Percentiles rank a stretch among this genome's conserved stretches.
phyloP scores from a whole-genome alignment of 345 rosid species.

The Moricandia moricandioides region DNA sequence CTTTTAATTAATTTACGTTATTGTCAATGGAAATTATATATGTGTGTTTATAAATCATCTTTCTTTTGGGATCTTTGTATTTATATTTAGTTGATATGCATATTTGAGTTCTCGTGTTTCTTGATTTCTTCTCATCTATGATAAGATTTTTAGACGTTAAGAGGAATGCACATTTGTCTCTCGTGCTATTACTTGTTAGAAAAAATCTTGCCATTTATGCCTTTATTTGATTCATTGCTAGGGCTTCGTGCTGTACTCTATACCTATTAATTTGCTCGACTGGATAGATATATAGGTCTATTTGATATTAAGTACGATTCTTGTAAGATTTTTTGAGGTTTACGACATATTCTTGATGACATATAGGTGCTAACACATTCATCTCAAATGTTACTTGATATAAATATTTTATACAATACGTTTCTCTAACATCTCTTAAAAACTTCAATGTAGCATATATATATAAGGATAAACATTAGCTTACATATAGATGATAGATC shows the following conservation, averaged over 20 bases:
- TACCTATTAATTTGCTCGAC: not conserved
- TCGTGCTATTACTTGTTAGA: slow-evolving; percentile 7
- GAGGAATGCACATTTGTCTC: slow-evolving; percentile 19
- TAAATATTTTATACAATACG: not conserved
- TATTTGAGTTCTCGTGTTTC: slow-evolving; percentile 1
- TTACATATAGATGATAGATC: not conserved
- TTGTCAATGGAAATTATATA: slow-evolving; percentile 16
- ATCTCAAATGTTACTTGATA: not conserved
- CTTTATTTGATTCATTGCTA: slow-evolving; percentile 27
- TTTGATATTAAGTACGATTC: not conserved
- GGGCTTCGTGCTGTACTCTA: slow-evolving; percentile 20
- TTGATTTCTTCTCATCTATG: slow-evolving; percentile 8
- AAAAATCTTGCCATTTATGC: slow-evolving; percentile 7
- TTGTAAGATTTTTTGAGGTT: slow-evolving; percentile 10
- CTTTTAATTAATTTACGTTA: slow-evolving; percentile 36
- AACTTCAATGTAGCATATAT: not conserved
- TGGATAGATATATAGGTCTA: slow-evolving; percentile 4
- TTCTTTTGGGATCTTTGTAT: slow-evolving; percentile 28
- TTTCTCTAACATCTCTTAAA: no score
- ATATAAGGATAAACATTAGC: not conserved
- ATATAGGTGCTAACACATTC: not conserved
- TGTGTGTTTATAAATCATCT: slow-evolving; percentile 22
- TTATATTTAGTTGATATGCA: slow-evolving; percentile 26
- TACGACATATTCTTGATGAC: slow-evolving; percentile 19
- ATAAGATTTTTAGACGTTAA: slow-evolving; percentile 13